These are phyloP conservation scores for Reticulascus tulasneorum DNA, from an alignment of 2,329 filamentous ascomycete species.

Conservation along the genomic window DNA sequence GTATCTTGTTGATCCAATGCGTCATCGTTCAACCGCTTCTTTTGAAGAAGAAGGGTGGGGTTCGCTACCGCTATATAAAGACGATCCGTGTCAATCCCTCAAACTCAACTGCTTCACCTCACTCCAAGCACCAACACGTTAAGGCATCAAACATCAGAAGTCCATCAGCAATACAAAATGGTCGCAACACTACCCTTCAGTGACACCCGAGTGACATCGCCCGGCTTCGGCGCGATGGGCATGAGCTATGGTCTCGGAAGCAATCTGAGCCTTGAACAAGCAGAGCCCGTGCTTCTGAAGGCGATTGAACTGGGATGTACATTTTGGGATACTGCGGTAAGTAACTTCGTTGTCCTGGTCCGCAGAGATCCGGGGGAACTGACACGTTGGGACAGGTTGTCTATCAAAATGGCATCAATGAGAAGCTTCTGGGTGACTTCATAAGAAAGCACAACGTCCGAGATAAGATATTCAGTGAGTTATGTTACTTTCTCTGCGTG, in stretches of 20 bases:
- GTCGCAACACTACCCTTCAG: conserved; percentile 36
- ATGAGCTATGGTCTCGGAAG: conserved; percentile 38
- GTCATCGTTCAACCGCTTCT: too few relatives aligned
- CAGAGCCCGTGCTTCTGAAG: conserved; percentile 45
- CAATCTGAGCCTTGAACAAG: conserved; percentile 37
- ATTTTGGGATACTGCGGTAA: conserved; percentile 42
- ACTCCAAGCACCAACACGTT: too few relatives aligned
- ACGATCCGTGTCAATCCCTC: too few relatives aligned
- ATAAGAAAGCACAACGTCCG: conserved; percentile 46
- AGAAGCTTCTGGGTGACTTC: conserved; percentile 46
- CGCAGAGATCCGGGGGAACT: too few relatives aligned
- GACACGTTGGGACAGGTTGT: conserved; percentile 34
- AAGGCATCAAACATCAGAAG: too few relatives aligned
- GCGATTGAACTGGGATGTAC: conserved; percentile 43
- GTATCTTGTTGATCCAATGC: too few relatives aligned
- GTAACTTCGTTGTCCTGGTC: conserved; percentile 12
- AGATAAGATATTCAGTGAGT: conserved; percentile 44
- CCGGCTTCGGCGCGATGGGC: conserved; percentile 49
- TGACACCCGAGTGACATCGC: conserved; percentile 31
- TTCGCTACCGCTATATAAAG: too few relatives aligned
- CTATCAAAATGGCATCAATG: conserved; percentile 43
- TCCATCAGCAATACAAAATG: too few relatives aligned
- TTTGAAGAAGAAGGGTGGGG: too few relatives aligned
- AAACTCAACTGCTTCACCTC: too few relatives aligned
- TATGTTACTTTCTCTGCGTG: background rate